Evolutionary conservation across 306 rosid genomes (phyloP), one percentile per base, ranked within the genome.

Genomic region (Prunus salicina): DNA sequence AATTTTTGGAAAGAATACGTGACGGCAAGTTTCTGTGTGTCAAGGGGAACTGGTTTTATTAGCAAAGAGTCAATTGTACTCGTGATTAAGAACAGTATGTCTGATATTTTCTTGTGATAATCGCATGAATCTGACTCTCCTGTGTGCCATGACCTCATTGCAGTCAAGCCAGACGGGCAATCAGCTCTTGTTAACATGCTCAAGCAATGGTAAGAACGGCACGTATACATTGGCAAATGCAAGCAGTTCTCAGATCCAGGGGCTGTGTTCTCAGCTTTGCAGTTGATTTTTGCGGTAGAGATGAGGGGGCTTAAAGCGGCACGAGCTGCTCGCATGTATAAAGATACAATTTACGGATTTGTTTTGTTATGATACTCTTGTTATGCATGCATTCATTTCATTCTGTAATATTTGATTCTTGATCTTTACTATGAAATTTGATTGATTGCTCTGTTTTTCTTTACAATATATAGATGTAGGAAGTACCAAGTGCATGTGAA

Each of bases 121-220:
- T 12, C 25, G 56, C 79, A 64, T 79, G 41, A 79, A 57, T 69
- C 70, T 69, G 76, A 77, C 57, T 16, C 38, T 12, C 41, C 20
- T 60, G 20, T 45, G 55, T 67, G 22, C 25, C 16, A 64, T 78
- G 10, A 46, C 19, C 62, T 65, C 45, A 83, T 70, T 80, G 86
- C 98, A 94, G 98, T 76, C 96, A 62, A 81, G 47, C 82, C 96
- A 91, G 82, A 63, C 80, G 14, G 97, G 93, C 38, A 84, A 83
- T 83, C 95, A 94, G 88, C 78, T 86, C 74, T 89, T 76, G 46
- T 50, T 94, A 50, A 94, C 97, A 24, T 94, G 98, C 89, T 87
- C 96, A 7, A 90, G 80, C 85, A 94, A 85, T 76, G 97, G 96
- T 25, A 91, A 86, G 73, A 85, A 86, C 18, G 71, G 67, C 41